Base-by-base conservation (phyloP, 1,139 yeast genomes). In the Protomyces inundatus region DNA sequence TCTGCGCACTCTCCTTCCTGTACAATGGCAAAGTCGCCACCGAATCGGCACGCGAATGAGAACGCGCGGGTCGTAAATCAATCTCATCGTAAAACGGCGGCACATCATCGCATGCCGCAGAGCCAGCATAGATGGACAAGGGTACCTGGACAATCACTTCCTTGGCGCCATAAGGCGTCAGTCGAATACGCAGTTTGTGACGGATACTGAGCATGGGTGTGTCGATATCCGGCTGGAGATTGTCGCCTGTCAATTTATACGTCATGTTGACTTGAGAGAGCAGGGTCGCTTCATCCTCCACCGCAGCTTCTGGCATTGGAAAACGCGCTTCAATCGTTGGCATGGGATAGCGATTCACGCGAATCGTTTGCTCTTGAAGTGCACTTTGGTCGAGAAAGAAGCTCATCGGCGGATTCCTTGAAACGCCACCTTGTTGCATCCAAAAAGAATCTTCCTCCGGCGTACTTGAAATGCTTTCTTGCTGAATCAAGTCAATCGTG, bases 1-100 rank as follows among this genome's bases (percentile, higher is more conserved):
- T 10, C 48, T 42, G 30, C 32, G 12, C 10, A 6, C 16, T 10
- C 23, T 42, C 48, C 48, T 42, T 42, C 32, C 9, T 33, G 56
- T 58, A 58, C 56, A 58, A 39, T 4, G 62, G 62, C 42, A 58
- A 52, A 6, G 62, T 58, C 45, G 52, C 54, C 42, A 58, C 62
- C 10, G 62, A 58, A 9, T 58, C 62, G 14, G 62, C 40, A 4
- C 62, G 30, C n/a, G 50, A 30, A 6, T 51, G 52, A 37, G 56
- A n/a, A 2, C 46, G 40, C 9, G 48, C 30, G 3, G 9, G 50
- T 30, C 39, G 48, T 12, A 30, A n/a, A 50, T 58, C 53, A 35
- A 58, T 58, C 9, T 58, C 62, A n/a, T 58, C 62, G 53, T 58
- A 58, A 33, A 51, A 58, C 5, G 62, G 62, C n/a, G 62, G 62